Conservation (phyloP, 2,329 filamentous ascomycete species). For the Gnomoniopsis smithogilvyi region DNA sequence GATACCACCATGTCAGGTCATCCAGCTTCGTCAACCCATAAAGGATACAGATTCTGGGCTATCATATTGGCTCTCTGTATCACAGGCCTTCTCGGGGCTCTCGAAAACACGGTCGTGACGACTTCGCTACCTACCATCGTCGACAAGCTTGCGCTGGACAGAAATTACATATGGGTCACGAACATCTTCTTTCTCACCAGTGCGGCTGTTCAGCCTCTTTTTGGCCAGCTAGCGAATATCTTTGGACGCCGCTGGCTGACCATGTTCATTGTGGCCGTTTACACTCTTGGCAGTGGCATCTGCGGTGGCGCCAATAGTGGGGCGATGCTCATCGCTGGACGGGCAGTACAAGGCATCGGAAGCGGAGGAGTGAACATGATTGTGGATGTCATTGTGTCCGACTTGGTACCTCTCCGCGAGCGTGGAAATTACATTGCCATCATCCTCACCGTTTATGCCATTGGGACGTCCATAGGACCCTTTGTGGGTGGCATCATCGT, state of each 20-base stretch:
- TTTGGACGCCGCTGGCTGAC: constrained; percentile 45
- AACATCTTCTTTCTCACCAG: constrained; percentile 26
- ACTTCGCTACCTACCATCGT: constrained; percentile 26
- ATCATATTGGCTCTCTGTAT: constrained; percentile 22
- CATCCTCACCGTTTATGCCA: constrained; percentile 19
- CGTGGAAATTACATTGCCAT: constrained; percentile 10
- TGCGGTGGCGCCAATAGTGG: constrained; percentile 41
- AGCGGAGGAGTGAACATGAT: constrained; percentile 30
- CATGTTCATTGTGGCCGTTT: constrained; percentile 40
- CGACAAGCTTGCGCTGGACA: constrained; percentile 21
- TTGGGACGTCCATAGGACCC: constrained; percentile 21
- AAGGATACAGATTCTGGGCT: constrained; percentile 25
- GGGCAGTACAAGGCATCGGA: constrained; percentile 43
- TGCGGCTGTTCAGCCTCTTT: constrained; percentile 42
- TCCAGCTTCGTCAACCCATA: no score
- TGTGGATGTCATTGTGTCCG: constrained; percentile 19
- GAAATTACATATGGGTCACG: constrained; percentile 26
- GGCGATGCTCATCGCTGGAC: constrained; percentile 43
- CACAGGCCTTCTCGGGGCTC: constrained; percentile 22
- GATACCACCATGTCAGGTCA: no score
- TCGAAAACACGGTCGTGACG: constrained; percentile 27
- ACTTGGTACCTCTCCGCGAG: constrained; percentile 20
- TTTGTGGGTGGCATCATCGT: constrained; percentile 18
- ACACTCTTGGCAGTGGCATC: constrained; percentile 49
- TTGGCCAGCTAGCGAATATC: constrained; percentile 47